Conservation (phyloP, 495 filamentous ascomycete genomes). For the Penicillium arizonense region DNA sequence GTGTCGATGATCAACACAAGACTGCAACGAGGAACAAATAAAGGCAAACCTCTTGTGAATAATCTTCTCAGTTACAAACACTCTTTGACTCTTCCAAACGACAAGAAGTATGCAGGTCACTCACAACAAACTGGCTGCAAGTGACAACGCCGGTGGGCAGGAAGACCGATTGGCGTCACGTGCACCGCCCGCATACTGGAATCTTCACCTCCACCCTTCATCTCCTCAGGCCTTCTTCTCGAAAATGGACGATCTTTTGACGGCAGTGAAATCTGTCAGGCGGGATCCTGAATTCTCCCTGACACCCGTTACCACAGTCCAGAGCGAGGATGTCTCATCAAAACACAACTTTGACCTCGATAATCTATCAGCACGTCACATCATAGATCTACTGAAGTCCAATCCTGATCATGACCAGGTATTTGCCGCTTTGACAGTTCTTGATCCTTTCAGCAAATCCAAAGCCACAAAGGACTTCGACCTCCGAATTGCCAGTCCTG, state of each 20-base stretch:
- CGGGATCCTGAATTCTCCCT: slow-evolving; percentile 21
- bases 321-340: slow-evolving; percentile 6
- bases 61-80: too few species aligned
- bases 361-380: slow-evolving; percentile 52
- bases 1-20: not conserved
- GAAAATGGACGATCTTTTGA: slow-evolving; percentile 44
- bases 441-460: slow-evolving; percentile 44
- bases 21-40: not conserved
- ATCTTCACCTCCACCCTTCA: slow-evolving; percentile 12
- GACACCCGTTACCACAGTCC: slow-evolving; percentile 14
- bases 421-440: slow-evolving; percentile 46
- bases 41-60: not conserved
- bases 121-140: slow-evolving; percentile 13
- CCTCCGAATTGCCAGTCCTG: slow-evolving; percentile 61
- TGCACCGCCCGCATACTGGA: slow-evolving; percentile 33
- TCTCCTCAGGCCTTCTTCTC: not conserved
- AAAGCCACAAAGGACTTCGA: slow-evolving; percentile 43
- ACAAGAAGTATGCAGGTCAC: not conserved
- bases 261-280: slow-evolving; percentile 38
- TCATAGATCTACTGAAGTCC: slow-evolving; percentile 60
- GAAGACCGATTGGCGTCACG: slow-evolving; percentile 23
- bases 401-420: slow-evolving; percentile 63
- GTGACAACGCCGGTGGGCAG: slow-evolving; percentile 14
- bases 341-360: slow-evolving; percentile 12
- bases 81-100: too few species aligned